These are phyloP conservation scores for Xylaria longipes DNA, from an alignment of 495 filamentous ascomycete genomes.

Conservation along the genomic window DNA sequence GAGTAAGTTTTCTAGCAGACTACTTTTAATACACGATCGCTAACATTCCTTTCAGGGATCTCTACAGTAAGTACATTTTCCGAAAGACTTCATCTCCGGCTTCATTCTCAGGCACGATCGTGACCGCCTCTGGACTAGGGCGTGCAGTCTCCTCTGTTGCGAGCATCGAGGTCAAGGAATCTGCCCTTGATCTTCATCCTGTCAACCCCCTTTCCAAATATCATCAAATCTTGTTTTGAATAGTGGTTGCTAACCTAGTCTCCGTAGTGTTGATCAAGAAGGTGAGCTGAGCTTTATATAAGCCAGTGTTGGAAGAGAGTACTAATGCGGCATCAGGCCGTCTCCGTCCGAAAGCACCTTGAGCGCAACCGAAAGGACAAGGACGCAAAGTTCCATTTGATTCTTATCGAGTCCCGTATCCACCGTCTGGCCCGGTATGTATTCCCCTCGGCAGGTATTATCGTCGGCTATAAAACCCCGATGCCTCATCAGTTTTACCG, in stretches of 20 bases:
- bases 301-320: conserved; percentile 7
- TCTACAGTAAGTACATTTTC: conserved; percentile 49
- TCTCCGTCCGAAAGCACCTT: conserved; percentile 99
- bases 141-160: not conserved
- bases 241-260: conserved; percentile 47
- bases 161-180: not conserved
- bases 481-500: not conserved
- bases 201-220: not conserved
- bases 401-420: conserved; percentile 99
- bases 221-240: not conserved
- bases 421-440: conserved; percentile 85
- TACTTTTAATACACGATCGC: not conserved
- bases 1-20: conserved; percentile 53
- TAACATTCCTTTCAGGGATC: conserved; percentile 57
- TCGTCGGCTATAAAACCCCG: not conserved
- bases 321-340: conserved; percentile 64
- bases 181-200: not conserved
- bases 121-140: not conserved
- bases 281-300: conserved; percentile 58
- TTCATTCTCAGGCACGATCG: not conserved
- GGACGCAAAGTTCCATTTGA: conserved; percentile 99
- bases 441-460: not conserved
- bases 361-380: conserved; percentile 99
- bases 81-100: not conserved
- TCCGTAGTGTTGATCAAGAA: conserved; percentile 94